Percentiles rank a stretch among this genome's conserved stretches.
These are phyloP conservation scores for Apophysomyces trapeziformis DNA, from an alignment of 371 early-diverging fungal genomes.

Conservation along the genomic window DNA sequence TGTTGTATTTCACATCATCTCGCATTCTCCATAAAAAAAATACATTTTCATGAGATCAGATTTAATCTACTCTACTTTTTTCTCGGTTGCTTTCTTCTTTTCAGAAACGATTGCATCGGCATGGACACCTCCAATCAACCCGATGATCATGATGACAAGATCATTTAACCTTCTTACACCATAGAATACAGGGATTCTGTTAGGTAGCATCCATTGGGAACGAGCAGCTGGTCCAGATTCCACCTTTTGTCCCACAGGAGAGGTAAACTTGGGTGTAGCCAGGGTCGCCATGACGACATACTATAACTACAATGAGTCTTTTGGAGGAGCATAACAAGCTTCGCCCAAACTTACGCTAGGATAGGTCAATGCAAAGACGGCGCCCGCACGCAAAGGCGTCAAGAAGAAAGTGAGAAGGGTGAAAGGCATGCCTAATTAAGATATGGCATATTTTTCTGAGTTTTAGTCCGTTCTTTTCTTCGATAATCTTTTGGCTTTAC, in stretches of 20 bases:
- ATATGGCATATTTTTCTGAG: background rate
- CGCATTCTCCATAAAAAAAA: background rate
- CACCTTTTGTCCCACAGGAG: constrained; percentile 32
- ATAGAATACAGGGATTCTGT: constrained; percentile 47
- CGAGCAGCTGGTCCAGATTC: constrained; percentile 33
- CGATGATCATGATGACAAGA: constrained; percentile 34
- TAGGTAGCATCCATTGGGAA: constrained; percentile 41
- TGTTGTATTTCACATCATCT: no score
- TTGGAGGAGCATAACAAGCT: background rate
- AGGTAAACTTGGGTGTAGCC: constrained; percentile 42
- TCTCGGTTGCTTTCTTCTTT: constrained; percentile 24
- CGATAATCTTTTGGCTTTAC: constrained; percentile 22
- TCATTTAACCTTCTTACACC: constrained; percentile 52
- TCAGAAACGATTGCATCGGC: constrained; percentile 45
- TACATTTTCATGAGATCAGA: background rate
- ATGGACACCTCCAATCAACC: constrained; percentile 43
- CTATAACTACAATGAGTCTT: constrained; percentile 21
- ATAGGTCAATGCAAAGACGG: constrained; percentile 52
- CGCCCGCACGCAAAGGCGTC: constrained; percentile 47
- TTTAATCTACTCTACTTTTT: constrained; percentile 1
- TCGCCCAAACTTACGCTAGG: constrained; percentile 45
- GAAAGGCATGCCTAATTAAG: constrained; percentile 35
- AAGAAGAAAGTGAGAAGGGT: constrained; percentile 55
- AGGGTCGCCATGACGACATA: constrained; percentile 58
- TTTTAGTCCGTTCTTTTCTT: background rate